These are phyloP conservation scores for Podila verticillata DNA, from an alignment of 192 early-diverging fungal species.

Conservation along the genomic window DNA sequence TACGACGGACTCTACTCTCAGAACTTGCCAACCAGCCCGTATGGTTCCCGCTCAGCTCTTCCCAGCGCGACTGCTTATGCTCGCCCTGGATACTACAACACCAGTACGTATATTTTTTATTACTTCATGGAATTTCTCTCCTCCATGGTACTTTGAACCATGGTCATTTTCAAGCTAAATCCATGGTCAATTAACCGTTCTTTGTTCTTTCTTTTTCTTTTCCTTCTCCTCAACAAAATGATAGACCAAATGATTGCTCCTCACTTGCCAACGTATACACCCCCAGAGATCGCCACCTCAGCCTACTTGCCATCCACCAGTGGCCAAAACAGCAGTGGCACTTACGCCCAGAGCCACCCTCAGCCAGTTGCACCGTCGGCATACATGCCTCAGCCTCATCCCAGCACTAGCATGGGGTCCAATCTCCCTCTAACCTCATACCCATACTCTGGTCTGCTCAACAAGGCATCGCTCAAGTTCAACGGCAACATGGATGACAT, in stretches of 20 bases:
- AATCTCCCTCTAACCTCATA: slow-evolving; percentile 33
- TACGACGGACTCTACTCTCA: slow-evolving; percentile 33
- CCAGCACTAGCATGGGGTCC: slow-evolving; percentile 17
- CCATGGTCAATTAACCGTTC: background rate
- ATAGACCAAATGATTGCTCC: slow-evolving; percentile 40
- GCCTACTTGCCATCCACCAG: slow-evolving; percentile 21
- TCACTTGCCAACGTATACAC: slow-evolving; percentile 24
- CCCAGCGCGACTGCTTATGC: slow-evolving; percentile 17
- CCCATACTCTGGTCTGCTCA: slow-evolving; percentile 72
- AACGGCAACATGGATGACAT: slow-evolving; percentile 74
- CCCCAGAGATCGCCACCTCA: slow-evolving; percentile 27
- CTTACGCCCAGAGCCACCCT: slow-evolving; percentile 24
- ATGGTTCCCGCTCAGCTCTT: slow-evolving; percentile 30
- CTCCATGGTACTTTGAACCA: background rate
- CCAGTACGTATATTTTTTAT: slow-evolving; percentile 22
- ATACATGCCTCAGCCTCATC: slow-evolving; percentile 15
- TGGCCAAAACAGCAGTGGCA: slow-evolving; percentile 1
- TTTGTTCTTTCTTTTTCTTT: background rate
- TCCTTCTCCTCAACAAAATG: background rate
- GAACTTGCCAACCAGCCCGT: slow-evolving; percentile 20
- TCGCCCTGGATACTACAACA: slow-evolving; percentile 36
- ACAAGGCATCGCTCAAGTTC: slow-evolving; percentile 78
- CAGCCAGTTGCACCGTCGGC: slow-evolving; percentile 6
- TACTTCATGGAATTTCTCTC: background rate
- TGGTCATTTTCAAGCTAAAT: background rate